phyloP scores from a whole-genome alignment of 2,329 filamentous ascomycete genomes.

The Neoarthrinium moseri region DNA sequence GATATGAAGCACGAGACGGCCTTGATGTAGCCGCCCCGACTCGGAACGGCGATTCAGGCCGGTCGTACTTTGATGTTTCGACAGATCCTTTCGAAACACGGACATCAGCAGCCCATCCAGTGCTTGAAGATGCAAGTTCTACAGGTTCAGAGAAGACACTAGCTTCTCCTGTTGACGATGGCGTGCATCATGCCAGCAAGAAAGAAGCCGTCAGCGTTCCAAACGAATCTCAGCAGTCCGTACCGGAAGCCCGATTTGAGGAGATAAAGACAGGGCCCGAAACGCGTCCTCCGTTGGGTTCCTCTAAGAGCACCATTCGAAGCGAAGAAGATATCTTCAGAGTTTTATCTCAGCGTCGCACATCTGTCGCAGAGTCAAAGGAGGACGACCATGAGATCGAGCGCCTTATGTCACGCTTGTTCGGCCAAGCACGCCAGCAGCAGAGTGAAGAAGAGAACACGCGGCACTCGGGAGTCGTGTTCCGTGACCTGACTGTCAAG shows the following conservation, averaged over 20 bases:
- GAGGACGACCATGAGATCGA: conserved; percentile 55
- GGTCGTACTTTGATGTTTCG: not conserved
- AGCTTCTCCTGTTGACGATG: not conserved
- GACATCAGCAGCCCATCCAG: not conserved
- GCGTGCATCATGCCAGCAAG: not conserved
- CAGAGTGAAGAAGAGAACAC: conserved; percentile 70
- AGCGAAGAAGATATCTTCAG: conserved; percentile 53
- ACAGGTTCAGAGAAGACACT: not conserved
- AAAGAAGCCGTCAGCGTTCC: not conserved
- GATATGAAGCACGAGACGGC: not conserved
- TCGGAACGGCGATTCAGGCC: not conserved
- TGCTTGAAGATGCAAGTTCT: not conserved
- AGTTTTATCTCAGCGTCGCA: conserved; percentile 45
- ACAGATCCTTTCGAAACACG: not conserved
- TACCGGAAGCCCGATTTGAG: conserved; percentile 22
- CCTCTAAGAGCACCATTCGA: conserved; percentile 22
- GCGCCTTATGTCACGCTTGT: conserved; percentile 67
- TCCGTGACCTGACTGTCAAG: conserved; percentile 68
- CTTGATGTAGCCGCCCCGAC: not conserved
- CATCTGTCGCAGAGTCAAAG: conserved; percentile 22
- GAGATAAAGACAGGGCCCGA: conserved; percentile 24
- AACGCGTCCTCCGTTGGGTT: conserved; percentile 15
- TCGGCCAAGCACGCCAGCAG: conserved; percentile 62
- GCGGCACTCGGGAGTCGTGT: conserved; percentile 67
- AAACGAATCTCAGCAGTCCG: conserved; percentile 2